Evolutionary conservation across 225 moss, liverwort and hornwort genomes (phyloP).

Genomic region (Pseudoscleropodium purum): DNA sequence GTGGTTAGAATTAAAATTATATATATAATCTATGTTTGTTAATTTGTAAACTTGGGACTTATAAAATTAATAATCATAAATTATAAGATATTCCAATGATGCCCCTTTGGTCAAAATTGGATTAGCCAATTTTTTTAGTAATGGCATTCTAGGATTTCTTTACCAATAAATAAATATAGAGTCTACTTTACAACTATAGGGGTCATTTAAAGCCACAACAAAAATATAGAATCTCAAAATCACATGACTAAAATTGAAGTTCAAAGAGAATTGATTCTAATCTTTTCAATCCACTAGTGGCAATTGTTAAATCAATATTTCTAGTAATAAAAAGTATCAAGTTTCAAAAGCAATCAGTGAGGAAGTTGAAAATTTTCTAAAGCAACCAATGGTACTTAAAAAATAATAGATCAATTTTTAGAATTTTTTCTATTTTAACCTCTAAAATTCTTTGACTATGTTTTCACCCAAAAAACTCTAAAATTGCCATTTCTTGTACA

Average conservation of each 20-base stretch:
- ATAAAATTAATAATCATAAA: background rate
- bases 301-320: fast-evolving
- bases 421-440: background rate
- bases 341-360: background rate
- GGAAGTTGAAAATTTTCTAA: background rate
- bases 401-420: background rate
- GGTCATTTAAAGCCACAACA: background rate
- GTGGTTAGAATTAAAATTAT: background rate
- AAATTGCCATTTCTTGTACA: too few species aligned
- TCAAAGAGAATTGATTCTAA: fast-evolving
- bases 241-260: background rate
- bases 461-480: too few species aligned
- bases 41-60: background rate
- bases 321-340: background rate
- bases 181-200: fast-evolving
- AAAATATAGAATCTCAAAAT: background rate
- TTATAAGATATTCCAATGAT: background rate
- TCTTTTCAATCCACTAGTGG: background rate
- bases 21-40: background rate
- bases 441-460: too few species aligned
- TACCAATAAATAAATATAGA: background rate
- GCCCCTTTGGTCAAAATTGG: background rate
- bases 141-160: background rate
- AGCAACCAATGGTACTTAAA: background rate
- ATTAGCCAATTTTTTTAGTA: fast-evolving